Conservation (phyloP, 306 rosid genomes). For the Malus fusca region DNA sequence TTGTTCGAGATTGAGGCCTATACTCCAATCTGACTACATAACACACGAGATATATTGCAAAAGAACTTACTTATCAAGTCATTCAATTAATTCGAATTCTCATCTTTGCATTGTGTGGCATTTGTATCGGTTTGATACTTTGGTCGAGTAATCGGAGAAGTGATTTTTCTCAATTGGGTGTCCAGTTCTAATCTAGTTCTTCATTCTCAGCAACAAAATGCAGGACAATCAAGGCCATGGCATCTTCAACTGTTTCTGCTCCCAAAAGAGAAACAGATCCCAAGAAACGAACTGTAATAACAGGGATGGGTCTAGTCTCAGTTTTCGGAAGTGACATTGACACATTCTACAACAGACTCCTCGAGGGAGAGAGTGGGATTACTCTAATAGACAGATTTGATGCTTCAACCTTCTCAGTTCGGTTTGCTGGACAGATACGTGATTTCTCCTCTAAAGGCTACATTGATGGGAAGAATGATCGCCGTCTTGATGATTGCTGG, state of each 20-base stretch:
- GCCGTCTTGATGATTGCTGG: conserved; percentile 63
- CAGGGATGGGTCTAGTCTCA: conserved; percentile 73
- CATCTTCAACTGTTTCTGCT: conserved; percentile 33
- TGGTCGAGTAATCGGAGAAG: background rate
- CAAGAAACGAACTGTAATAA: conserved; percentile 58
- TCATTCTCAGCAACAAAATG: conserved; percentile 35
- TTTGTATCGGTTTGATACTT: background rate
- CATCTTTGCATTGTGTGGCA: background rate
- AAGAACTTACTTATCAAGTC: background rate
- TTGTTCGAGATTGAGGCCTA: background rate
- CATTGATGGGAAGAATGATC: conserved; percentile 47
- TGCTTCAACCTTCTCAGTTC: conserved; percentile 48
- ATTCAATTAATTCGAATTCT: background rate
- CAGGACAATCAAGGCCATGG: conserved; percentile 39
- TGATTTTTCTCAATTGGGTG: background rate
- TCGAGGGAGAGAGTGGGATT: conserved; percentile 75
- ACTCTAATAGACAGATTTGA: conserved; percentile 58
- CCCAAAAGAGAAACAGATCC: conserved; percentile 66
- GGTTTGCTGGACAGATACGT: conserved; percentile 53
- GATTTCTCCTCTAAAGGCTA: conserved; percentile 49
- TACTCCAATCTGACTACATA: background rate
- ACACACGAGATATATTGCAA: background rate
- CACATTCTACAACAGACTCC: conserved; percentile 46
- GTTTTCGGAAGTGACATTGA: conserved; percentile 58
- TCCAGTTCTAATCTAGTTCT: background rate